Base-by-base conservation (phyloP, 441 rosid genomes). In the Macaranga tanarius region DNA sequence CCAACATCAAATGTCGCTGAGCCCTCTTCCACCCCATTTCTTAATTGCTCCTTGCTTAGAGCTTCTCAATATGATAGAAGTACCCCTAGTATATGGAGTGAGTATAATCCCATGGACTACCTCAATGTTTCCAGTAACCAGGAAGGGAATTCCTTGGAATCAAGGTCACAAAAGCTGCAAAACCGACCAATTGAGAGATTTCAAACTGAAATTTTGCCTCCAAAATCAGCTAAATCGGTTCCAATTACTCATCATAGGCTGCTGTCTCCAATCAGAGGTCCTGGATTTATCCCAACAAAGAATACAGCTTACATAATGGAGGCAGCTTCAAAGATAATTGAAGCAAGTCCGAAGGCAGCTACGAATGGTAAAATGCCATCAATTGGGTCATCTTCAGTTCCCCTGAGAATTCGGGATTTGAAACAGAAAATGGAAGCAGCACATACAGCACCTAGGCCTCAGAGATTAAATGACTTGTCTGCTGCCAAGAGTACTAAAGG, bases 361-460 rank as follows among this genome's bases (percentile, higher is more conserved):
- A 74, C 79, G 25, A 88, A 71, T 62, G 25, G 73, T 61, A 85
- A 77, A 68, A 55, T 80, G 67, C 65, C 86, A 40, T 80, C 82
- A 5, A 76, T 79, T 51, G 82, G 80, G 26, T 80, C 89, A 51
- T 69, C 91, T 59, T 85, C 98, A 20, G 85, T 83, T 82, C 98
- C 97, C 48, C 69, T 91, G 82, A 91, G 86, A 75, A 85, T 90
- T 62, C 84, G 67, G 81, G 92, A 88, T 79, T 79, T 91, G 89
- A 95, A 85, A 82, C 87, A 84, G 87, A 91, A 88, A 76, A 83
- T 90, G 81, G 98, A 90, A 83, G 86, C 85, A 80, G 84, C 89
- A 40, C 78, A 84, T 65, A 79, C 71, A 61, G 77, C 71, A 81
- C 77, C 82, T 40, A 84, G 59, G 69, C 80, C 82, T 77, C 90